Evolutionary conservation across 768 basidiomycete species (phyloP), one percentile per base, ranked within the genome.

Genomic region (Roridomyces roridus): DNA sequence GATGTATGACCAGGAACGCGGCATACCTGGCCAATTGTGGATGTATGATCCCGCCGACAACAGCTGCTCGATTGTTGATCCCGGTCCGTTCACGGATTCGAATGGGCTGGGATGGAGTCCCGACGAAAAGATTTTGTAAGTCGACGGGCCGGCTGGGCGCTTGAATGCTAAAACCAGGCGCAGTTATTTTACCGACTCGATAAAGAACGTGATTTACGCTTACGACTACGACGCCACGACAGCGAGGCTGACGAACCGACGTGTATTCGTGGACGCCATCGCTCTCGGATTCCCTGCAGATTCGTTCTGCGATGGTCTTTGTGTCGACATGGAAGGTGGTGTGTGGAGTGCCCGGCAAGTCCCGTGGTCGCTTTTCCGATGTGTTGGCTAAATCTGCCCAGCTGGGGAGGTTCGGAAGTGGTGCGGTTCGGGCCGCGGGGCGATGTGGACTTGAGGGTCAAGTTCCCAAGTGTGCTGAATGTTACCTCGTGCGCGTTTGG

Each of bases 401-500:
- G 87, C 48, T 88, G 86, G 87, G 85, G 84, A 55, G 85, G 83
- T 21, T 87, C 85, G 40, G 74, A 77, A 53, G 76, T 89, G 50
- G 72, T 84, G 41, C 76, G 87, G 46, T 87, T 85, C 62, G 77
- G 76, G 24, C 70, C 70, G 25, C 74, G 80, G n/a, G 88, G 88
- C 5, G 64, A 67, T 23, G 73, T 86, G 18, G 85, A 87, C 64
- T 67, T 83, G 10, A 80, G 85, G 63, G 75, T 89, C 35, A 44
- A 73, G 17, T 85, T 89, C 61, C 86, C 87, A 21, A 83, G 77
- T n/a, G 88, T 77, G 6, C 70, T 85, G 55, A 83, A 86, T 50
- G 75, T 89, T 34, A 89, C 88, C 5, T 79, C 86, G 11, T 88
- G 87, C 59, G 85, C 84, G 65, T 89, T 89, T 67, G 88, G 87